Percentiles rank a stretch among this genome's conserved stretches.
These are phyloP conservation scores for Trichosanthes cucumerina DNA, from an alignment of 306 rosid genomes.

Conservation along the genomic window DNA sequence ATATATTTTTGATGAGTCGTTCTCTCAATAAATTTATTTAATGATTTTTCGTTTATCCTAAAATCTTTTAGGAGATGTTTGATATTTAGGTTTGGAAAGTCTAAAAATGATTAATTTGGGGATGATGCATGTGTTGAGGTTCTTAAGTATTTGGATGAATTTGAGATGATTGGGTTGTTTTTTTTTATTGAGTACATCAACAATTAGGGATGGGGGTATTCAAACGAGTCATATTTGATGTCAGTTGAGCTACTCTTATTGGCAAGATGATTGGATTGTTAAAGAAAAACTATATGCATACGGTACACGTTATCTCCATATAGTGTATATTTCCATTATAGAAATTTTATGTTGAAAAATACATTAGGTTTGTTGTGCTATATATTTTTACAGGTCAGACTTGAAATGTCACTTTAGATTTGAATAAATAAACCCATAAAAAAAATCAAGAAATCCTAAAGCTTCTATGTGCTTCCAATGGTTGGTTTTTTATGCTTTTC, in stretches of 20 bases:
- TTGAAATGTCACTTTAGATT: background rate
- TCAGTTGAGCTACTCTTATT: too few relatives aligned
- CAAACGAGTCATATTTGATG: too few relatives aligned
- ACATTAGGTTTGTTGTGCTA: background rate
- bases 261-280: background rate
- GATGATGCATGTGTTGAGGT: background rate
- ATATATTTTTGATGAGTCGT: background rate
- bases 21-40: background rate
- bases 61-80: background rate
- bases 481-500: background rate
- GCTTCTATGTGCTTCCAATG: background rate
- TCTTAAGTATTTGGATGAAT: background rate
- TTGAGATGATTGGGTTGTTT: background rate
- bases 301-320: background rate
- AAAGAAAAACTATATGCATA: background rate
- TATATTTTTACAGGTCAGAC: background rate
- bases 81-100: background rate
- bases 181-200: too few relatives aligned
- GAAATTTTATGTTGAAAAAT: background rate
- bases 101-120: background rate
- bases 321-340: background rate
- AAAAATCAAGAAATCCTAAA: background rate
- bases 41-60: background rate
- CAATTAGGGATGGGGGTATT: too few relatives aligned
- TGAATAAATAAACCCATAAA: too few relatives aligned